These are phyloP conservation scores for Amanita thiersii DNA, from an alignment of 768 basidiomycete species.

Conservation along the genomic window DNA sequence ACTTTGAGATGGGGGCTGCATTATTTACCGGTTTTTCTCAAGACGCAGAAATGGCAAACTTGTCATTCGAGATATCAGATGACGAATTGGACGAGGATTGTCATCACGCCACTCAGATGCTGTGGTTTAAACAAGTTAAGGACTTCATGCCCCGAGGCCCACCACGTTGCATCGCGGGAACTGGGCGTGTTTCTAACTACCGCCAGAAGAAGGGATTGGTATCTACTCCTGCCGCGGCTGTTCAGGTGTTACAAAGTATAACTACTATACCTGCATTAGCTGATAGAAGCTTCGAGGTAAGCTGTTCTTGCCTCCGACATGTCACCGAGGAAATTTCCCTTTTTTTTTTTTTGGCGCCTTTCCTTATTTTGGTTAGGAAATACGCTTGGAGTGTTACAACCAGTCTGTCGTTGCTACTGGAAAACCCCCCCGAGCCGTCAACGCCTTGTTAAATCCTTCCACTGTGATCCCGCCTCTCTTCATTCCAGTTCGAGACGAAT, in stretches of 20 bases:
- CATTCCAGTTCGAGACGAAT: slow-evolving; percentile 15
- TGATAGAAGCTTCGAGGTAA: slow-evolving; percentile 21
- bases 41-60: not conserved
- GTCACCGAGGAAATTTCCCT: no score
- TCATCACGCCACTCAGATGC: not conserved
- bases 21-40: not conserved
- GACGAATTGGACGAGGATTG: slow-evolving; percentile 8
- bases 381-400: slow-evolving; percentile 22
- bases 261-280: slow-evolving; percentile 18
- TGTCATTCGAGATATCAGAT: slow-evolving; percentile 8
- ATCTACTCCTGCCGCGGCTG: slow-evolving; percentile 12
- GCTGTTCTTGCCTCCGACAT: slow-evolving; percentile 6
- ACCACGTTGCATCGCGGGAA: slow-evolving; percentile 6
- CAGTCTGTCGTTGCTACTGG: slow-evolving; percentile 19
- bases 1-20: not conserved
- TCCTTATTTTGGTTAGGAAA: slow-evolving; percentile 15
- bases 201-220: slow-evolving; percentile 5
- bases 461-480: slow-evolving; percentile 19
- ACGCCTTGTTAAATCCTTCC: slow-evolving; percentile 15
- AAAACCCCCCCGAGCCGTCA: slow-evolving; percentile 14
- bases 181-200: slow-evolving; percentile 10
- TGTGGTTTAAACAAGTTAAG: not conserved
- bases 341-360: no score
- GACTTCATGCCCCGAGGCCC: not conserved
- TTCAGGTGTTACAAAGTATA: slow-evolving; percentile 21